Base-by-base conservation (phyloP, 2,329 filamentous ascomycete species). In the Rhinocladiella similis region DNA sequence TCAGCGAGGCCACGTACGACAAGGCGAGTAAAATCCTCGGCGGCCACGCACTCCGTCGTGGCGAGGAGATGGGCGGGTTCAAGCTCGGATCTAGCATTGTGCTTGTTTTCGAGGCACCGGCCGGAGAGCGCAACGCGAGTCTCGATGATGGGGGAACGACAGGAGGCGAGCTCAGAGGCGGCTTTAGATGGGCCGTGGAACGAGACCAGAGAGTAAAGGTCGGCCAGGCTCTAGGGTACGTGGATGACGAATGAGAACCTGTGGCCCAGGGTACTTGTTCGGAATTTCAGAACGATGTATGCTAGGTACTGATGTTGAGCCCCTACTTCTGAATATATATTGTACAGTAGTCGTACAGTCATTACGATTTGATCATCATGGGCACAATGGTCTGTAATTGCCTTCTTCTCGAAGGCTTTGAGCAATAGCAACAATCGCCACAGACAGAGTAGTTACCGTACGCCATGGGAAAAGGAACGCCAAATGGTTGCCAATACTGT, bases 31-130 rank as follows among this genome's bases (percentile, higher is more conserved):
- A 80, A 2, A 83, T 96, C 1, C 80, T 99, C 0, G 84, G 85
- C 18, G 94, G 95, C 2, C 86, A 97, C 70, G 88, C 93, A 1
- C 77, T 99, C 53, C 84, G 87, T 61, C 82, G 89, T 43, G 94
- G 94, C 35, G 93, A 97, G 70, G 94, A 99, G 74, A 97, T 99
- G 91, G 94, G 94, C 53, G 95, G 94, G 0, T 99, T 99, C 76
- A 91, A 95, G 77, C 80, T 99, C 3, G 94, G 94, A 18, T 96
- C 91, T 71, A 96, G 93, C 1, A 87, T 99, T 64, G 94, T 99
- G 38, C 79, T 99, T 50, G 91, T 99, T 0, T 99, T 99, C 69
- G 95, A 99, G 75, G 94, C 94, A 12, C 94, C 94, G 0, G 84
- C 86, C 65, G 83, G 83, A 13, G 67, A 73, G 25, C 70, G 79